These are phyloP conservation scores for Talaromyces sp. DNA, from an alignment of 2,329 filamentous ascomycete species.

Conservation along the genomic window DNA sequence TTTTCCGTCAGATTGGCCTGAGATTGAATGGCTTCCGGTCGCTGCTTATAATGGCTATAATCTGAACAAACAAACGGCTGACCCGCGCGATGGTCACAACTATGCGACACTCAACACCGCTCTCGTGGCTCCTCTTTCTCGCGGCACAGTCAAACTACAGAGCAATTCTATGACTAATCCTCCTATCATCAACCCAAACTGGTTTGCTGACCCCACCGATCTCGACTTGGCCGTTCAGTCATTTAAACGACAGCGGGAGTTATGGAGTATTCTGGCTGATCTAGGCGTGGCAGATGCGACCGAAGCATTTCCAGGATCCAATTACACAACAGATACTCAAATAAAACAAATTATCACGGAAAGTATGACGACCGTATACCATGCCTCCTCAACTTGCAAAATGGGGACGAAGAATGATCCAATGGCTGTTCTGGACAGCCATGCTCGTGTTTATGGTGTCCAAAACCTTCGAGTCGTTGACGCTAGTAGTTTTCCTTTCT, in stretches of 20 bases:
- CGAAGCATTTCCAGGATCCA: conserved; percentile 41
- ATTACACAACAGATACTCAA: conserved; percentile 44
- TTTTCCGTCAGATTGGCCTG: conserved; percentile 41
- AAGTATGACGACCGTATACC: conserved; percentile 36
- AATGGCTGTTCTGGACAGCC: conserved; percentile 36
- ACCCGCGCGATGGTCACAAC: conserved; percentile 34
- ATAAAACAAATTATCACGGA: conserved; percentile 40
- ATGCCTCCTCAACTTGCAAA: conserved; percentile 37
- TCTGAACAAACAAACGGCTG: conserved; percentile 25
- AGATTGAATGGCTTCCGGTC: conserved; percentile 36
- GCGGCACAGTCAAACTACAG: conserved; percentile 47
- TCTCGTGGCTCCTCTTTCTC: conserved; percentile 44
- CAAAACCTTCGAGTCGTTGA: conserved; percentile 36
- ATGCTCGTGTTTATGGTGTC: conserved; percentile 32
- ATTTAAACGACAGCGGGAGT: conserved; percentile 45
- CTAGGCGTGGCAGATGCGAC: conserved; percentile 33
- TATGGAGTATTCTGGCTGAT: conserved; percentile 33
- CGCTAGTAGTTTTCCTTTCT: conserved; percentile 34
- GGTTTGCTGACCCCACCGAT: conserved; percentile 46
- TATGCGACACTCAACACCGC: conserved; percentile 35
- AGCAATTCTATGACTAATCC: conserved; percentile 36
- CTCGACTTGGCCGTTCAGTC: conserved; percentile 46
- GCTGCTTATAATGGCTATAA: conserved; percentile 32
- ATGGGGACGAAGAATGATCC: conserved; percentile 36
- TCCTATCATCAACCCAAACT: conserved; percentile 51